Evolutionary conservation across 441 rosid genomes (phyloP).

Genomic region (Adansonia rubrostipa): DNA sequence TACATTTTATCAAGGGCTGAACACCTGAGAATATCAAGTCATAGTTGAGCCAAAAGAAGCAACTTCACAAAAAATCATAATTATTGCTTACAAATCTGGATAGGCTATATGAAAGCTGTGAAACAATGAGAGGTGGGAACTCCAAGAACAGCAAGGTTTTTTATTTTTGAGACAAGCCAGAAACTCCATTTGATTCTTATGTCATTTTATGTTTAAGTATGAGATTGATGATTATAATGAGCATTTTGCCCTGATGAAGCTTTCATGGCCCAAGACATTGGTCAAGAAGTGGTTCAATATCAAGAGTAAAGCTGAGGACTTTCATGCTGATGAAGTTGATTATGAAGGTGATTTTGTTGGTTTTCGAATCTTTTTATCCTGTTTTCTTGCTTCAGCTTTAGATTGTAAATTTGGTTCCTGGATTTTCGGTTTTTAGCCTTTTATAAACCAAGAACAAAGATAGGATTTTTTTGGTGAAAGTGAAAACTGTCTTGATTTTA

Average conservation of each 20-base stretch:
- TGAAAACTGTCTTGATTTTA: constrained; percentile 19
- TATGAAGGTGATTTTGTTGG: constrained; percentile 55
- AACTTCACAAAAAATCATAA: constrained; percentile 5
- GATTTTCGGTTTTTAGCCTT: constrained; percentile 26
- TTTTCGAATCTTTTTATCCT: not conserved
- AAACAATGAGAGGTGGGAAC: constrained; percentile 84
- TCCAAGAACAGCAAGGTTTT: constrained; percentile 77
- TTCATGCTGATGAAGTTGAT: constrained; percentile 75
- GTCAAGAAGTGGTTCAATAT: constrained; percentile 95
- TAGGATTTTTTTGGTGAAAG: not conserved
- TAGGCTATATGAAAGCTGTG: constrained; percentile 56
- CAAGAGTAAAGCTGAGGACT: constrained; percentile 80
- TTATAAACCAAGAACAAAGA: constrained; percentile 16
- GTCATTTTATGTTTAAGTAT: constrained; percentile 22
- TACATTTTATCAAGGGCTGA: constrained; percentile 27
- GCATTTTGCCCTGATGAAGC: constrained; percentile 44
- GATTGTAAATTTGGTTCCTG: constrained; percentile 20
- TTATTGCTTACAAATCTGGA: constrained; percentile 28
- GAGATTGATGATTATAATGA: constrained; percentile 30
- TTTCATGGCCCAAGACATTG: constrained; percentile 93
- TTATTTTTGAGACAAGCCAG: constrained; percentile 36
- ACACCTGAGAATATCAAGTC: constrained; percentile 14
- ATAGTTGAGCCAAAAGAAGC: constrained; percentile 14
- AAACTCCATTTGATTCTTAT: constrained; percentile 19
- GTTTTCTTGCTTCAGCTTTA: constrained; percentile 10